These are phyloP conservation scores for Begonia loranthoides DNA, from an alignment of 306 rosid genomes.

Conservation along the genomic window DNA sequence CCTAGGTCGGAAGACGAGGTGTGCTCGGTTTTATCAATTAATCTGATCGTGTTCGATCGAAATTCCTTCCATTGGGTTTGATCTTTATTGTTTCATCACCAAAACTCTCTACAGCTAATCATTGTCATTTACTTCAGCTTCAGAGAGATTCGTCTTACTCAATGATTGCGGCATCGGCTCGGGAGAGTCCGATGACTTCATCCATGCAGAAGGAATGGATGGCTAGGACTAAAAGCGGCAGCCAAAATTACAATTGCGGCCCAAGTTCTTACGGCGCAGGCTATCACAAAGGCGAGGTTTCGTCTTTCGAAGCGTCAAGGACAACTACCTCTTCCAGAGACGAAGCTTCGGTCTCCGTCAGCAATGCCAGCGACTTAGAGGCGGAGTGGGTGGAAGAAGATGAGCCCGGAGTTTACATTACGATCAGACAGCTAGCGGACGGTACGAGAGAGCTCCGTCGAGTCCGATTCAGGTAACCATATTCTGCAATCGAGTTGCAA, in stretches of 20 bases:
- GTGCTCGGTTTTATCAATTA: not conserved
- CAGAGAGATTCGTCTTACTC: conserved; percentile 52
- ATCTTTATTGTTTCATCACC: too few species aligned
- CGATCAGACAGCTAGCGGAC: conserved; percentile 60
- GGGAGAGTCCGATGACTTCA: conserved; percentile 42
- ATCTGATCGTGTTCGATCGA: too few species aligned
- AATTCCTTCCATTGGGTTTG: too few species aligned
- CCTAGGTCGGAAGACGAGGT: conserved; percentile 82
- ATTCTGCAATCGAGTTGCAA: conserved; percentile 1
- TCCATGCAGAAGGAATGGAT: conserved; percentile 8
- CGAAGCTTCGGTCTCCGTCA: conserved; percentile 53
- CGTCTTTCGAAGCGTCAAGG: conserved; percentile 34
- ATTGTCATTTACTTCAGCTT: conserved; percentile 1
- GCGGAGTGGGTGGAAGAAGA: conserved; percentile 85
- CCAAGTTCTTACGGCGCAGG: conserved; percentile 12
- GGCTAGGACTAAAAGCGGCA: conserved; percentile 16
- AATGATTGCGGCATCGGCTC: conserved; percentile 25
- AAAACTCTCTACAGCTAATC: too few species aligned
- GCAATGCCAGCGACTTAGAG: conserved; percentile 67
- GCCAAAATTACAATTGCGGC: conserved; percentile 26
- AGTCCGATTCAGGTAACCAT: conserved; percentile 71
- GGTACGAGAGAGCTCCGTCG: conserved; percentile 85
- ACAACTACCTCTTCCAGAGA: conserved; percentile 68
- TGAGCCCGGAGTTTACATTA: conserved; percentile 77
- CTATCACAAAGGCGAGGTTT: conserved; percentile 18